A percentile compares a stretch with the other conserved stretches of the same genome.
phyloP scores from a whole-genome alignment of 495 filamentous ascomycete species.

The Aspergillus cavernicola region DNA sequence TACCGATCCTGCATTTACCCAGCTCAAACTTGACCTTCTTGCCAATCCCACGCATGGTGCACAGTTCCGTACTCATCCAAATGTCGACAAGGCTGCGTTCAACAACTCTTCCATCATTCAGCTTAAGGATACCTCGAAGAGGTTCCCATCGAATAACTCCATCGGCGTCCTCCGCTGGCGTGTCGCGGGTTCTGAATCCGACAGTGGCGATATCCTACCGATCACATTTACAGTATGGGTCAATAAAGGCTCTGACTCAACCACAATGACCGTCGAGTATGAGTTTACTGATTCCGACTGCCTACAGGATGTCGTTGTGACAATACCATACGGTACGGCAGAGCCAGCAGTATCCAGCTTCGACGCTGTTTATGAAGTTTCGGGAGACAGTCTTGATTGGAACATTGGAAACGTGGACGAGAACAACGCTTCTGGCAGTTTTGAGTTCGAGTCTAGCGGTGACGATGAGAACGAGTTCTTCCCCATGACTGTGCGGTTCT shows the following conservation, averaged over 20 bases:
- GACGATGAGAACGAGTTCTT: constrained; percentile 90
- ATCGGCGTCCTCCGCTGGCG: constrained; percentile 90
- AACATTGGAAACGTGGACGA: constrained; percentile 79
- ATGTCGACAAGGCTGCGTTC: constrained; percentile 85
- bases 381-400: constrained; percentile 92
- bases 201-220: constrained; percentile 68
- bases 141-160: constrained; percentile 87
- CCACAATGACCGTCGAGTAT: constrained; percentile 87
- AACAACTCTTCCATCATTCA: constrained; percentile 75
- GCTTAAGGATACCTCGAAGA: constrained; percentile 74
- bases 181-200: constrained; percentile 65
- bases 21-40: constrained; percentile 76
- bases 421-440: constrained; percentile 74
- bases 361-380: constrained; percentile 90
- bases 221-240: constrained; percentile 96
- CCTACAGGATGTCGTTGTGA: constrained; percentile 78
- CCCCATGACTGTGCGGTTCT: constrained; percentile 90
- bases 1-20: constrained; percentile 79
- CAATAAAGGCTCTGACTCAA: constrained; percentile 76
- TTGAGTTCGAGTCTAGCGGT: constrained; percentile 87
- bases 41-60: constrained; percentile 71
- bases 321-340: constrained; percentile 75
- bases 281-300: constrained; percentile 75
- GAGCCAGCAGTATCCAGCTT: constrained; percentile 90
- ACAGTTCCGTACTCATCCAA: constrained; percentile 90